Evolutionary conservation across 805 yeast species (phyloP), one percentile per base, ranked within the genome.

Genomic region (Wickerhamiella australiensis): DNA sequence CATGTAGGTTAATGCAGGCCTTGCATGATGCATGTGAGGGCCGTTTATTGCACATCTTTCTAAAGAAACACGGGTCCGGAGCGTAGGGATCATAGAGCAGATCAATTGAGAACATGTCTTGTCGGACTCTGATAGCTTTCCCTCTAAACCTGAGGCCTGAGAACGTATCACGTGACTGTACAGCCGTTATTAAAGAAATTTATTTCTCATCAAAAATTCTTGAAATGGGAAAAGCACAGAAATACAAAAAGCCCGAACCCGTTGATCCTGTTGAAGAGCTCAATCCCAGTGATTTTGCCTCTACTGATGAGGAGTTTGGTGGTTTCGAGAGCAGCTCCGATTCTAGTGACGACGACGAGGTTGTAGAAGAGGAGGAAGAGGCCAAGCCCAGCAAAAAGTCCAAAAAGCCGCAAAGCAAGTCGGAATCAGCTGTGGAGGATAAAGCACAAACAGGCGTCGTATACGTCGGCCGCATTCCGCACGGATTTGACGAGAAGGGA

Each of bases 381-480:
- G 54, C 43, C 17, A 50, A 44, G 15, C 29, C 17, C 17, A 36
- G 50, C 31, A 41, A 31, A 23, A 46, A 26, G 42, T 43, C 25
- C 27, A 23, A 41, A 6, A 37, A 36, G 25, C 25, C n/a, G 17
- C 21, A 13, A 13, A 8, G 18, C 21, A 15, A 46, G 27, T 36
- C 36, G 11, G 33, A 42, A 26, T 29, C 23, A 33, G 31, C 22
- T n/a, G n/a, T n/a, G 3, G 17, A 7, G 18, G 26, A 21, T 2
- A 27, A 26, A 8, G 26, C 47, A 18, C 37, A 47, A 17, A 58
- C 77, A 44, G 87, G 90, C 33, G 85, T 86, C 49, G 69, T 92
- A 49, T 92, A 88, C 65, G 76, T 92, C 31, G 96, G 97, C 49
- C 78, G 96, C 62, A 74, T 92, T 55, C 98, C 98, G 42, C 80